Base-by-base conservation (phyloP, 352 stramenopile species). In the Phytophthora litchii region DNA sequence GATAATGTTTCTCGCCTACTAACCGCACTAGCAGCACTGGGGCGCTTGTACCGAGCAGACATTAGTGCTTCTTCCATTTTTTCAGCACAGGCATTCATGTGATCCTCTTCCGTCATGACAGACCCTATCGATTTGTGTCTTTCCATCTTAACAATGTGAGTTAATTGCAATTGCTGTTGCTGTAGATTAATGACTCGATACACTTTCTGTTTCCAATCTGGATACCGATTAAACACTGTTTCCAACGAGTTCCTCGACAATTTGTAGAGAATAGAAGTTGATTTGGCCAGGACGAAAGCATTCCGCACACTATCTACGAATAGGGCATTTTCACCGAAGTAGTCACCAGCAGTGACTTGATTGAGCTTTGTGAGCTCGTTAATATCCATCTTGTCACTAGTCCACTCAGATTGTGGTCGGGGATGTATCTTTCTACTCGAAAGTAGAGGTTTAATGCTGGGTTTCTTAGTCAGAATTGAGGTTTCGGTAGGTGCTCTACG, bases 211-310 rank as follows among this genome's bases (percentile, higher is more conserved):
- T 92, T 92, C 83, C 83, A 91, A 4, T 80, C 64, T 1, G 79
- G 83, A 32, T 91, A 89, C 3, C 75, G 67, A 35, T 86, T 72
- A 53, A 92, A 92, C 0, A 91, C 79, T 6, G 82, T 64, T 38
- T 92, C 78, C 1, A 92, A 58, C 1, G 82, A 89, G 19, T 86
- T 49, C 3, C 80, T 65, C 12, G 83, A 92, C 0, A 92, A 51
- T n/a, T 61, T 71, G 64, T 89, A 91, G 12, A 92, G 62, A 48
- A 89, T 88, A 9, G 78, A 91, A 0, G 82, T 89, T 1, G 79
- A 83, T n/a, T 67, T 75, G 5, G 78, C 76, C 23, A 77, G 51
- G 2, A 92, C 73, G 29, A 74, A 85, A 3, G 80, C 67, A 12
- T 62, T 89, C 4, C 83, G 78, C 1, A 78, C 61, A 44, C 69